phyloP scores from a whole-genome alignment of 176 grass and related monocot genomes.

The Oryza longistaminata region DNA sequence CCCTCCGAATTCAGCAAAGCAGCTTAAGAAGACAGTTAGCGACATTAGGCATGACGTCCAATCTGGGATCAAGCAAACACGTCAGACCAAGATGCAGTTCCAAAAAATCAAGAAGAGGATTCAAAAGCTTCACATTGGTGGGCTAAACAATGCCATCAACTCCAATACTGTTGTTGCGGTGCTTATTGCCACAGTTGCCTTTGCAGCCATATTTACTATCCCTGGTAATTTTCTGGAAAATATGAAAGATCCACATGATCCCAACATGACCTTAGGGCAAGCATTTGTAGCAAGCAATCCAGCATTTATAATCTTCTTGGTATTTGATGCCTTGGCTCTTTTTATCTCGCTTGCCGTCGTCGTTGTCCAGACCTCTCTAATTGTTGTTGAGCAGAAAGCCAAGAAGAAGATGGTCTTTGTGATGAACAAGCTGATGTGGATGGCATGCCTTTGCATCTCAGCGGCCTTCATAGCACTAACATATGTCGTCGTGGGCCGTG shows the following conservation, averaged over 20 bases:
- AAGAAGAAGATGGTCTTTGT: slow-evolving; percentile 96
- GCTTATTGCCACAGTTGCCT: slow-evolving; percentile 93
- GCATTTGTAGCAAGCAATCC: slow-evolving; percentile 66
- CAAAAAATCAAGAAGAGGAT: slow-evolving; percentile 85
- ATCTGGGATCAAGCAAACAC: slow-evolving; percentile 86
- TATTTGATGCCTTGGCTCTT: slow-evolving; percentile 84
- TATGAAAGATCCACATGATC: neutral
- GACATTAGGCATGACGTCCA: slow-evolving; percentile 92
- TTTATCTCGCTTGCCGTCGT: slow-evolving; percentile 92
- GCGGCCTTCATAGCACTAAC: slow-evolving; percentile 87
- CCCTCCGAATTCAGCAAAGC: slow-evolving; percentile 75
- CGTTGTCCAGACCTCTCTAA: slow-evolving; percentile 85
- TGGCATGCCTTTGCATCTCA: slow-evolving; percentile 85
- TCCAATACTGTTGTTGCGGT: slow-evolving; percentile 94
- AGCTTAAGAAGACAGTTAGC: slow-evolving; percentile 95
- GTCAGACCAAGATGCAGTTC: slow-evolving; percentile 80
- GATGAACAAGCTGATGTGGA: slow-evolving; percentile 99
- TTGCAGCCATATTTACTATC: slow-evolving; percentile 90
- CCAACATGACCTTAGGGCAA: slow-evolving; percentile 57
- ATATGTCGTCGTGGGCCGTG: slow-evolving; percentile 71
- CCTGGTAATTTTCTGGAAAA: slow-evolving; percentile 63
- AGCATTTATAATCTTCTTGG: slow-evolving; percentile 82
- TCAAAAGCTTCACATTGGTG: slow-evolving; percentile 90
- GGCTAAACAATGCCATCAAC: slow-evolving; percentile 92
- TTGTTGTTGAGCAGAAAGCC: slow-evolving; percentile 92